A percentile compares a stretch with the other conserved stretches of the same genome.
Conservation (phyloP, 306 rosid species). For the Begonia loranthoides region DNA sequence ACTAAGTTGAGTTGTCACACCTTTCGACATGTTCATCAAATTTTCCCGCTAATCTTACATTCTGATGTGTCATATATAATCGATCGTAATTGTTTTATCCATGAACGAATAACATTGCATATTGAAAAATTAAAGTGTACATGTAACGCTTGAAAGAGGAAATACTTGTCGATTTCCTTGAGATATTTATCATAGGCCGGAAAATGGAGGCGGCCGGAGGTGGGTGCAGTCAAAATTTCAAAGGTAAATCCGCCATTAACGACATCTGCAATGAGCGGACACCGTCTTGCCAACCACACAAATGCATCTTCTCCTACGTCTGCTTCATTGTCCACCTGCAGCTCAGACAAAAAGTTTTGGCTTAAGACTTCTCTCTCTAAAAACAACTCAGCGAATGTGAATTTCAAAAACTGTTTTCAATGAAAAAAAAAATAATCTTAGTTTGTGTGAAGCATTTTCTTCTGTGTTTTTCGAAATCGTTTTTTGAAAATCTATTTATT, state of each 20-base stretch:
- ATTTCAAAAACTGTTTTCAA: neutral
- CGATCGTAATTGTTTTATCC: neutral
- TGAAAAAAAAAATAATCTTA: neutral
- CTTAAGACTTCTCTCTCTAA: too few species aligned
- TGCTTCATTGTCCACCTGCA: conserved; percentile 46
- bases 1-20: too few species aligned
- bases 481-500: neutral
- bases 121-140: neutral
- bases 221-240: conserved; percentile 64
- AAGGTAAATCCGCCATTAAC: conserved; percentile 73
- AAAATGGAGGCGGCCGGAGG: conserved; percentile 59
- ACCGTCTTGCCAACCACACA: conserved; percentile 71
- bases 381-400: neutral
- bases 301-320: conserved; percentile 83
- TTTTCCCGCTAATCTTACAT: too few species aligned
- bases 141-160: neutral
- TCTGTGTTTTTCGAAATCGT: too few species aligned
- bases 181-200: conserved; percentile 69
- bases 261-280: conserved; percentile 56
- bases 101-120: neutral
- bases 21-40: too few species aligned
- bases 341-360: neutral
- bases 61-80: too few species aligned
- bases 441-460: too few species aligned
- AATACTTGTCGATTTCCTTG: conserved; percentile 66